Evolutionary conservation across 805 yeast genomes (phyloP), one percentile per base, ranked within the genome.

Genomic region (Wickerhamiella azymoides): DNA sequence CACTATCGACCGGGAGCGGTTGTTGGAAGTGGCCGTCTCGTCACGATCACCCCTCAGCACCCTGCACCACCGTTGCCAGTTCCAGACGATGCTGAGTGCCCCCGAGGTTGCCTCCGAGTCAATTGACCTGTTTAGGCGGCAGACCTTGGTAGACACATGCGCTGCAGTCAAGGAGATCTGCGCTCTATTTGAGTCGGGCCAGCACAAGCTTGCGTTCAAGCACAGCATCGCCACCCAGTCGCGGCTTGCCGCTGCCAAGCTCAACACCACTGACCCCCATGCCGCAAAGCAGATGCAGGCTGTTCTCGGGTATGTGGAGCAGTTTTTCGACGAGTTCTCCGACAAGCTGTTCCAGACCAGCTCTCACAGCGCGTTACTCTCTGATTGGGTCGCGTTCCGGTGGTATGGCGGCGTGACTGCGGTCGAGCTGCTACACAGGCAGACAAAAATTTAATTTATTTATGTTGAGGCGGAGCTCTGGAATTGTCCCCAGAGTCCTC

Each of bases 271-370:
- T 7, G 36, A 30, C 11, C 14, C 28, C 2, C 14, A 19, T 17
- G 17, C n/a, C 6, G 24, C 6, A 4, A 9, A 17, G 18, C 18
- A 17, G 18, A n/a, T 40, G 11, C 13, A 5, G n/a, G 13, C 18
- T 13, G 10, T 10, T 5, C 25, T 40, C 11, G n/a, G 4, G 13
- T 4, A 18, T 8, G 3, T 30, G 16, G 43, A 41, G 19, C 16
- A 24, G 16, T 41, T 41, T n/a, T 41, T 41, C n/a, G 39, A 41
- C 3, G 38, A 33, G 39, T 33, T 41, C 10, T 41, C 44, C 3
- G 26, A 41, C 26, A 28, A 33, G 44, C 38, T 41, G 5, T 41
- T 41, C 38, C 44, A 41, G 18, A 19, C 44, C 10, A 33, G 39
- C 24, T 19, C 40, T 10, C 33, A 30, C 16, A 4, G 16, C 13